Percentiles rank a stretch among this genome's conserved stretches.
Evolutionary conservation across 2,329 filamentous ascomycete genomes (phyloP).

Genomic region (Fusarium burgessii): DNA sequence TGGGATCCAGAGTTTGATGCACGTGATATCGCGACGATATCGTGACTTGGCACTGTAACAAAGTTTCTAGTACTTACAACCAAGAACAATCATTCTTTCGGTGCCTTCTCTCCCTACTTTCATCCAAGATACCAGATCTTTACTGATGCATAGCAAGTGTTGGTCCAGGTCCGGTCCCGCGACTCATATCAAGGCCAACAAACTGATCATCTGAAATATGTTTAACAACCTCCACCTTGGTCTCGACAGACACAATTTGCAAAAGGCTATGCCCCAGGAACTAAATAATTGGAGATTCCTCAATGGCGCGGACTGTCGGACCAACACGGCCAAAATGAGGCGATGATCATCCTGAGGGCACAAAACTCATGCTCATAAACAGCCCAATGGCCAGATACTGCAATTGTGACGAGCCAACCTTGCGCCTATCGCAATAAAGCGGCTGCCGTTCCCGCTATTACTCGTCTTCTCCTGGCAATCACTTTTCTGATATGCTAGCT

Average conservation of each 20-base stretch:
- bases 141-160: not conserved
- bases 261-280: not conserved
- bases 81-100: not conserved
- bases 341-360: not conserved
- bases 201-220: not conserved
- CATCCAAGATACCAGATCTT: rapidly evolving
- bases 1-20: not conserved
- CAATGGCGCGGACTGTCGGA: not conserved
- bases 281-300: not conserved
- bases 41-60: not conserved
- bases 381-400: not conserved
- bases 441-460: not conserved
- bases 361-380: not conserved
- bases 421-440: not conserved
- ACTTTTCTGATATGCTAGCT: not conserved
- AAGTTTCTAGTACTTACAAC: not conserved
- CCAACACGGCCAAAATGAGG: not conserved
- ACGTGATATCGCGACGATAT: slow-evolving; percentile 27
- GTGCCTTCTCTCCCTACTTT: rapidly evolving
- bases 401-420: not conserved
- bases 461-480: not conserved
- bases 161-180: not conserved
- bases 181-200: not conserved
- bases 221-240: not conserved
- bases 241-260: not conserved